Conservation (phyloP, 1,139 yeast genomes). For the Yamadazyma aaseri region DNA sequence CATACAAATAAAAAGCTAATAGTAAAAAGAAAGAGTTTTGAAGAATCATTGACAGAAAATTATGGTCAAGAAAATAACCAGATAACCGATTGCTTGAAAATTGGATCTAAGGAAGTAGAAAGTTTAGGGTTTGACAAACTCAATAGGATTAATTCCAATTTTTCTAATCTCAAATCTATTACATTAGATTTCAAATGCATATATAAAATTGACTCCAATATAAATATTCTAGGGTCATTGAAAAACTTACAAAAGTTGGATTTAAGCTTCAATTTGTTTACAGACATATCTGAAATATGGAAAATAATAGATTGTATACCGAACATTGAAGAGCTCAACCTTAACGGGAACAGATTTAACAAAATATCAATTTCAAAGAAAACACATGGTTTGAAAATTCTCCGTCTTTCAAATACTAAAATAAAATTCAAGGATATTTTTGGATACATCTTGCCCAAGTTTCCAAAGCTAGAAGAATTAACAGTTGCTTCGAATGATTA, state of each 20-base stretch:
- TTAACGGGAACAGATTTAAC: slow-evolving; percentile 64
- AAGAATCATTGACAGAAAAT: slow-evolving; percentile 47
- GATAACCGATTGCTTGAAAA: slow-evolving; percentile 25
- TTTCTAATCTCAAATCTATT: slow-evolving; percentile 42
- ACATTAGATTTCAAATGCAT: slow-evolving; percentile 45
- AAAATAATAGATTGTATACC: slow-evolving; percentile 35
- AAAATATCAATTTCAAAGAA: slow-evolving; percentile 29
- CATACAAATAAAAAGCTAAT: slow-evolving; percentile 30
- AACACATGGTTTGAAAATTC: slow-evolving; percentile 17
- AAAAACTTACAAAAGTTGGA: slow-evolving; percentile 45
- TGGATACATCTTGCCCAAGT: slow-evolving; percentile 25
- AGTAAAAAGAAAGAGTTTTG: slow-evolving; percentile 28
- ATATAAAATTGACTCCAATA: neutral
- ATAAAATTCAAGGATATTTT: slow-evolving; percentile 22
- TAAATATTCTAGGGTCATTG: neutral
- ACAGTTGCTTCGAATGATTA: slow-evolving; percentile 50
- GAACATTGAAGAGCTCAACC: slow-evolving; percentile 40
- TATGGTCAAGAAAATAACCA: slow-evolving; percentile 37
- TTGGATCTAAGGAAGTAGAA: slow-evolving; percentile 60
- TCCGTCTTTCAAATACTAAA: slow-evolving; percentile 34
- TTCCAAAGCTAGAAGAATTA: slow-evolving; percentile 45
- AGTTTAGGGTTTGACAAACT: slow-evolving; percentile 65
- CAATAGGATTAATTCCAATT: slow-evolving; percentile 46
- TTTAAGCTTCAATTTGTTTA: slow-evolving; percentile 59
- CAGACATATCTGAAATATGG: slow-evolving; percentile 37